Conservation (phyloP, 768 basidiomycete species). For the Thelephora ganbajun region DNA sequence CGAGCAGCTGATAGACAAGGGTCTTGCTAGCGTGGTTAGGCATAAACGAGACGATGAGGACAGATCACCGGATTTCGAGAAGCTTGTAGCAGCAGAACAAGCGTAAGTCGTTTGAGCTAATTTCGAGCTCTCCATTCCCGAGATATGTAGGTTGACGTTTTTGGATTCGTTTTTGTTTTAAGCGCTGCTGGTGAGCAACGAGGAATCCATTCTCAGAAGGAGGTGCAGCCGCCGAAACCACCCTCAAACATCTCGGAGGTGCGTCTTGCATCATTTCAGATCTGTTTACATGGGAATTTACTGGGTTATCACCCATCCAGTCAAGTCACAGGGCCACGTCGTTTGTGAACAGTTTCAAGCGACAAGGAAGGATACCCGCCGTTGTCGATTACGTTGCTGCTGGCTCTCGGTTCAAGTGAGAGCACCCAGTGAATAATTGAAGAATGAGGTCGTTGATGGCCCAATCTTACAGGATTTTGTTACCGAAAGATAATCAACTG, state of each 20-base stretch:
- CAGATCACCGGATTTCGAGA: conserved; percentile 91
- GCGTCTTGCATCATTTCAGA: conserved; percentile 5
- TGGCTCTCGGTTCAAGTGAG: conserved; percentile 90
- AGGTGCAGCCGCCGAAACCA: conserved; percentile 60
- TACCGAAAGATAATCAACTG: conserved; percentile 87
- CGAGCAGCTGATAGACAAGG: conserved; percentile 88
- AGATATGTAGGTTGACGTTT: not conserved
- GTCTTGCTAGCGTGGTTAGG: conserved; percentile 77
- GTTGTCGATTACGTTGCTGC: conserved; percentile 89
- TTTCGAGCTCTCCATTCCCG: too few species aligned
- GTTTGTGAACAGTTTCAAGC: conserved; percentile 86
- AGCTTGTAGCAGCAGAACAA: conserved; percentile 90
- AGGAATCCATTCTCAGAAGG: conserved; percentile 90
- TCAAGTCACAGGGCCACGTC: conserved; percentile 63
- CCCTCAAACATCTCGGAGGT: conserved; percentile 92
- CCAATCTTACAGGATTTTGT: conserved; percentile 41
- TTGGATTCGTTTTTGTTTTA: conserved; percentile 6
- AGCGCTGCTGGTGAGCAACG: conserved; percentile 68
- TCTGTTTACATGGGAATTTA: not conserved
- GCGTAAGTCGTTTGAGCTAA: conserved; percentile 32
- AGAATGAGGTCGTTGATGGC: not conserved
- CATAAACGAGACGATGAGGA: conserved; percentile 95
- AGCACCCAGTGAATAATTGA: conserved; percentile 3
- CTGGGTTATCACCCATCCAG: conserved; percentile 19
- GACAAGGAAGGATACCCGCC: conserved; percentile 69